Evolutionary conservation across 1,284 basidiomycete species (phyloP).

Genomic region (Boletellus deceptivus): DNA sequence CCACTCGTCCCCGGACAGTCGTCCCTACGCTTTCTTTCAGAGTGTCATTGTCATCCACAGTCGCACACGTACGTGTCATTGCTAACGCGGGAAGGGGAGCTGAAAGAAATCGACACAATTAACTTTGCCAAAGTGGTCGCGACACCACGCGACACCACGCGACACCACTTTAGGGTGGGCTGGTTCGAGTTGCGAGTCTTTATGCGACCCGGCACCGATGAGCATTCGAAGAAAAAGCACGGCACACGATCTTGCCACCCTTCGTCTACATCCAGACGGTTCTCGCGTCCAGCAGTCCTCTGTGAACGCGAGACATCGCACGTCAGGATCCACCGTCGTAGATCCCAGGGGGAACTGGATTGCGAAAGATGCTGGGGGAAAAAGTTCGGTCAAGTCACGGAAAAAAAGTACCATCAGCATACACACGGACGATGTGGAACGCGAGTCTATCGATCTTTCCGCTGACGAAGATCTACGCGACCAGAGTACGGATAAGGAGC

Average conservation of each 20-base stretch:
- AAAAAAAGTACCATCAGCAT: constrained; percentile 22
- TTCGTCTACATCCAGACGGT: constrained; percentile 60
- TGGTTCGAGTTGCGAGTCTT: constrained; percentile 12
- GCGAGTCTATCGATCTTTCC: constrained; percentile 23
- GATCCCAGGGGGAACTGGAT: constrained; percentile 36
- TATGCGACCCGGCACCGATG: constrained; percentile 28
- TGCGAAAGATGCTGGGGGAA: constrained; percentile 40
- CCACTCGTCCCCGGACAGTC: constrained; percentile 9
- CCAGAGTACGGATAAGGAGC: constrained; percentile 28
- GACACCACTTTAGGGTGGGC: constrained; percentile 23
- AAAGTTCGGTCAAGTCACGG: constrained; percentile 33
- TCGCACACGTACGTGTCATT: constrained; percentile 30
- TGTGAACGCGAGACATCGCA: constrained; percentile 29
- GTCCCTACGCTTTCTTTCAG: constrained; percentile 15
- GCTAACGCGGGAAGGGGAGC: background rate
- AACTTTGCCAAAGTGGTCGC: too few relatives aligned
- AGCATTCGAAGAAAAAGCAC: constrained; percentile 48
- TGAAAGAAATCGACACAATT: too few relatives aligned
- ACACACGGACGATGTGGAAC: constrained; percentile 21
- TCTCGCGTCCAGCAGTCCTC: constrained; percentile 49
- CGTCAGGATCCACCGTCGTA: constrained; percentile 30
- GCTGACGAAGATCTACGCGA: constrained; percentile 11
- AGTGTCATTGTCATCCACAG: constrained; percentile 6
- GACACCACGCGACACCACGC: background rate
- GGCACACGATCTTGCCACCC: constrained; percentile 56